phyloP scores from a whole-genome alignment of 148 eudicot species.

The Pouteria glomerata region DNA sequence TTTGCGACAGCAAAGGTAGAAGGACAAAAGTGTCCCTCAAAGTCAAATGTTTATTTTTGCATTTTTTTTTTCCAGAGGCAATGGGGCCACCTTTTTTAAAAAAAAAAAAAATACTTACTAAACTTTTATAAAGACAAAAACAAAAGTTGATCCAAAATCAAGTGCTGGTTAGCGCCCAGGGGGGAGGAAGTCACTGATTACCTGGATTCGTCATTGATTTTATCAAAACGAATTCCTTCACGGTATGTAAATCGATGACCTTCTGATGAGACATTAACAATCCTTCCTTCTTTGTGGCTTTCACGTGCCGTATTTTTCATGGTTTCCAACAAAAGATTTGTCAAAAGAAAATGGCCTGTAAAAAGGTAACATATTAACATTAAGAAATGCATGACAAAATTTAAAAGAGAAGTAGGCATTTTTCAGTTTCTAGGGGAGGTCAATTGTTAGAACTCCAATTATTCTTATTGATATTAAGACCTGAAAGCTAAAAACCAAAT shows the following conservation, averaged over 20 bases:
- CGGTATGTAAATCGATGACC: slow-evolving; percentile 50
- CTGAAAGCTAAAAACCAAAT: not conserved
- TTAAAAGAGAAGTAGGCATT: not conserved
- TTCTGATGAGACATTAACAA: slow-evolving; percentile 66
- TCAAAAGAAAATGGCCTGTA: slow-evolving; percentile 80
- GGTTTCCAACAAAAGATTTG: slow-evolving; percentile 65
- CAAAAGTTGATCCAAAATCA: too few relatives aligned
- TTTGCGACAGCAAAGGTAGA: too few relatives aligned
- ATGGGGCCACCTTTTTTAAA: too few relatives aligned
- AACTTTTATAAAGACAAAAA: too few relatives aligned
- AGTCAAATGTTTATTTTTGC: too few relatives aligned
- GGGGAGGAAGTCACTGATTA: slow-evolving; percentile 12
- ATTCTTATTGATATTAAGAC: not conserved
- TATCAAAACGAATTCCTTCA: slow-evolving; percentile 77
- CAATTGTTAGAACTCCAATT: not conserved
- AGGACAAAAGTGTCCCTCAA: not conserved
- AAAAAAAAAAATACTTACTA: too few relatives aligned
- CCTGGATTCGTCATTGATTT: slow-evolving; percentile 61
- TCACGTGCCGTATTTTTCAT: slow-evolving; percentile 68
- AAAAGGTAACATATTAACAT: not conserved
- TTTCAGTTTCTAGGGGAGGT: not conserved
- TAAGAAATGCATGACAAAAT: not conserved
- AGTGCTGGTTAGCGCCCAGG: too few relatives aligned
- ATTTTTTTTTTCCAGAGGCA: too few relatives aligned
- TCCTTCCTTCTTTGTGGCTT: slow-evolving; percentile 71